Percentiles rank a stretch among this genome's conserved stretches.
Evolutionary conservation across 441 rosid genomes (phyloP).

Genomic region (Pelargonium fulgidum): DNA sequence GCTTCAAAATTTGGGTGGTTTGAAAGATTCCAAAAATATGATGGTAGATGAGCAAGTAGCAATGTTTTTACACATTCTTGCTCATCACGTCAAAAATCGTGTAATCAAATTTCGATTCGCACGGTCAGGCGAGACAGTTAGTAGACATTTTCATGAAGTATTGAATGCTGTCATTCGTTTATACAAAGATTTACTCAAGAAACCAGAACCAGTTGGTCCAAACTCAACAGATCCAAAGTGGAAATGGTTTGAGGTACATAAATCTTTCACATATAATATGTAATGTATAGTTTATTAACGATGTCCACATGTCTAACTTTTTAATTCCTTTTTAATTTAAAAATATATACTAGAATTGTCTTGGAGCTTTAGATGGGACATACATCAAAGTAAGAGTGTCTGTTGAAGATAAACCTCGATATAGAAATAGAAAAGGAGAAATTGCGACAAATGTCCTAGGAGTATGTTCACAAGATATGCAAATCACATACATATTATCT

Average conservation of each 20-base stretch:
- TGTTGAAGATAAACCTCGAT: constrained; percentile 3
- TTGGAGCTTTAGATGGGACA: constrained; percentile 20
- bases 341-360: not conserved
- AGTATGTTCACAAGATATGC: constrained; percentile 3
- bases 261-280: too few relatives aligned
- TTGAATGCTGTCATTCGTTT: not conserved
- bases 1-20: not conserved
- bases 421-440: constrained; percentile 4
- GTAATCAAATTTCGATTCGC: not conserved
- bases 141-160: not conserved
- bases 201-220: not conserved
- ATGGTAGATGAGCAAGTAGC: not conserved
- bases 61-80: not conserved
- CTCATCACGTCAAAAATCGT: not conserved
- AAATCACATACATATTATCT: constrained; percentile 8
- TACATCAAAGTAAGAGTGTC: constrained; percentile 2
- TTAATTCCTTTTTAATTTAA: not conserved
- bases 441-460: constrained; percentile 9
- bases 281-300: too few relatives aligned
- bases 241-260: constrained; percentile 15
- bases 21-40: not conserved
- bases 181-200: not conserved
- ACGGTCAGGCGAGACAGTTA: not conserved
- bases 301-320: not conserved
- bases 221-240: constrained; percentile 4